Percentiles rank a stretch among this genome's conserved stretches.
Evolutionary conservation across 2,329 filamentous ascomycete species (phyloP).

Genomic region (Orbilia quercus): DNA sequence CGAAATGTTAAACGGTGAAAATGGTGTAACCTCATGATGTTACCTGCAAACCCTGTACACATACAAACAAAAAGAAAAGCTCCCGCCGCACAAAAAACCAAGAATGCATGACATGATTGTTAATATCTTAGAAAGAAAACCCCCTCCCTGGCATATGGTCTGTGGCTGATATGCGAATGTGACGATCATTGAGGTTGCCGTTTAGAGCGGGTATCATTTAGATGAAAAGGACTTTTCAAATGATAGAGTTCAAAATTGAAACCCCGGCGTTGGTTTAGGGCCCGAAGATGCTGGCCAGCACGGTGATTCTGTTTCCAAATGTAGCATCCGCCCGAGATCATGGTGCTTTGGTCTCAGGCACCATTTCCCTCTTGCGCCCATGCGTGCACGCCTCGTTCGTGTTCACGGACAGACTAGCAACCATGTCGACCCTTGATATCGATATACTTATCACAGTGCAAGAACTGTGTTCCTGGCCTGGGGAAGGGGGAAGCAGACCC

Average conservation of each 20-base stretch:
- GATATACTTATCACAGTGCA: slow-evolving; percentile 11
- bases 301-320: too few relatives aligned
- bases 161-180: neutral
- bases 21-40: slow-evolving; percentile 49
- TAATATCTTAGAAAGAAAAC: slow-evolving; percentile 1
- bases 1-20: slow-evolving; percentile 12
- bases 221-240: slow-evolving; percentile 20
- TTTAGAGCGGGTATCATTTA: slow-evolving; percentile 26
- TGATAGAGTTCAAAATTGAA: slow-evolving; percentile 17
- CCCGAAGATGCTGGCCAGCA: slow-evolving; percentile 11
- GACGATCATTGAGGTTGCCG: slow-evolving; percentile 16
- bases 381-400: slow-evolving; percentile 24
- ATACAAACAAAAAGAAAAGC: too few relatives aligned
- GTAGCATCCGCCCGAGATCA: slow-evolving; percentile 38
- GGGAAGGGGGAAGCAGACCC: too few relatives aligned
- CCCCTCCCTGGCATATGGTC: neutral
- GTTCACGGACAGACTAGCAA: neutral
- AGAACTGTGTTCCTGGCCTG: neutral
- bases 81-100: neutral
- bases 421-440: slow-evolving; percentile 27
- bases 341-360: slow-evolving; percentile 11
- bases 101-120: slow-evolving; percentile 1
- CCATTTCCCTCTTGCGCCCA: slow-evolving; percentile 7
- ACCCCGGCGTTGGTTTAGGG: slow-evolving; percentile 9
- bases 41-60: slow-evolving; percentile 33